phyloP scores from a whole-genome alignment of 169 alveolate genomes.

The Cryptosporidium parvum region DNA sequence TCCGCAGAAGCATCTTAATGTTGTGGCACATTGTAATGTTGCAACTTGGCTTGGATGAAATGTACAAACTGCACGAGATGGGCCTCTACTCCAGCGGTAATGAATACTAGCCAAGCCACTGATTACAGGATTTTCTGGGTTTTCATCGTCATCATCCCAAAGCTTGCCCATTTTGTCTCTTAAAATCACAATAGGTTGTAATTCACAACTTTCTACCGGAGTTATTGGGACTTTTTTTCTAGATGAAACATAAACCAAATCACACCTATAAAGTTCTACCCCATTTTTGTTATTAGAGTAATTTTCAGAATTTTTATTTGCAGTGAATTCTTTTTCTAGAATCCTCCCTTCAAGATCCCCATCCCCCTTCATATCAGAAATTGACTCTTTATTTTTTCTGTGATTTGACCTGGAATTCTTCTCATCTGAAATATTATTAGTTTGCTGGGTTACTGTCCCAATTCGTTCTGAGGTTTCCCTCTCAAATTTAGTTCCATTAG shows the following conservation, averaged over 20 bases:
- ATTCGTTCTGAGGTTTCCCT: conserved; percentile 1
- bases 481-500: conserved; percentile 8
- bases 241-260: conserved; percentile 79
- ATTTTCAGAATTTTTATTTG: background rate
- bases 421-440: background rate
- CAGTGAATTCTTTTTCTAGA: background rate
- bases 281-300: conserved; percentile 17
- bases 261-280: conserved; percentile 77
- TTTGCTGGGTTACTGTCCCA: background rate
- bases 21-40: conserved; percentile 81
- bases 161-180: conserved; percentile 80
- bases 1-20: conserved; percentile 83
- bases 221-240: conserved; percentile 81
- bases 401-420: background rate
- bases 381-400: conserved; percentile 10
- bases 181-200: conserved; percentile 84
- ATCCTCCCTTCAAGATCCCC: conserved; percentile 17
- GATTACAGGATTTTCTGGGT: conserved; percentile 74
- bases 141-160: conserved; percentile 79
- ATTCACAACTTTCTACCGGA: conserved; percentile 85
- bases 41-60: conserved; percentile 84
- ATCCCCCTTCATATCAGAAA: background rate
- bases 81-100: conserved; percentile 85
- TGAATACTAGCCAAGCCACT: conserved; percentile 78
- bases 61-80: conserved; percentile 84